phyloP scores from a whole-genome alignment of 2,329 filamentous ascomycete species.

The Sporothrix inflata region DNA sequence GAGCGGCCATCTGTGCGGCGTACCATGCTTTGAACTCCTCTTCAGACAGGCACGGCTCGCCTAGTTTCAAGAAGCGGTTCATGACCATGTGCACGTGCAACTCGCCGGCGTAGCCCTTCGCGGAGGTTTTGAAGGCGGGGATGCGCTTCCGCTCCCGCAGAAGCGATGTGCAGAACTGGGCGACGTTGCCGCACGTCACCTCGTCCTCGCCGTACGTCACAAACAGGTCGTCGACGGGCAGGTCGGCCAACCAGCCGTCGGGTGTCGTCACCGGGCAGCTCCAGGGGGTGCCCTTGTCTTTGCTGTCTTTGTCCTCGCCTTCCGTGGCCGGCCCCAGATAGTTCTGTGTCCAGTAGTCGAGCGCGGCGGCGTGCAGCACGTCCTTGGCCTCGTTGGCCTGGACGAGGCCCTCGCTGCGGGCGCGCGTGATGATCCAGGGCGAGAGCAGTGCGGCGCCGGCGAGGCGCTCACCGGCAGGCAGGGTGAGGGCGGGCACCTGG shows the following conservation, averaged over 20 bases:
- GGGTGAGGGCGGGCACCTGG: background rate
- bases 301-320: background rate
- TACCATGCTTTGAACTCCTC: conserved; percentile 17
- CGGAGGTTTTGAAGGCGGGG: background rate
- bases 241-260: conserved; percentile 20
- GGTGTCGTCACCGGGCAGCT: conserved; percentile 16
- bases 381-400: conserved; percentile 12
- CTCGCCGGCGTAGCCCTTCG: conserved; percentile 16
- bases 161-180: background rate
- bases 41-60: conserved; percentile 22
- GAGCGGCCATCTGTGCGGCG: conserved; percentile 35
- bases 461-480: background rate
- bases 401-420: conserved; percentile 8
- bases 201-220: conserved; percentile 26
- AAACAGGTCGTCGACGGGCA: conserved; percentile 25
- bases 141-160: background rate
- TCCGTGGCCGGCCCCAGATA: background rate
- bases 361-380: conserved; percentile 1
- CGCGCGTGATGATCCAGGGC: conserved; percentile 16
- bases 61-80: conserved; percentile 24
- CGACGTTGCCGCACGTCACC: background rate
- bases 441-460: conserved; percentile 25
- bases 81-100: conserved; percentile 27
- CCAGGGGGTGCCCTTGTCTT: conserved; percentile 7
- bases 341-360: conserved; percentile 22